phyloP scores from a whole-genome alignment of 2,329 filamentous ascomycete species.

The Mycosphaerella sp. region DNA sequence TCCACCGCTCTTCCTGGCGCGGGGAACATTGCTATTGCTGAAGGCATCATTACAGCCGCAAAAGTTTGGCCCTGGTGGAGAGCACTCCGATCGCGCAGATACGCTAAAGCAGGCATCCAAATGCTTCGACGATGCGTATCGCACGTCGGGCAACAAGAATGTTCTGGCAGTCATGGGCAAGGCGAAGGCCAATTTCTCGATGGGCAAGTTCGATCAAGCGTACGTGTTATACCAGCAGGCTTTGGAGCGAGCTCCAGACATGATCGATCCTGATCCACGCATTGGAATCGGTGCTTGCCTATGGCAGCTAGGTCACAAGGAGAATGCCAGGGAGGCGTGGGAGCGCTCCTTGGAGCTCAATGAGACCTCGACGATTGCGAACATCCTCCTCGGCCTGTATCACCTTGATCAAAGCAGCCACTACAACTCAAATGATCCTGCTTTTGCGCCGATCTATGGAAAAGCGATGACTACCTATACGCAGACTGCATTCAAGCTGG shows the following conservation, averaged over 20 bases:
- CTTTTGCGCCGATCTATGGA: conserved; percentile 80
- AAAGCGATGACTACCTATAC: conserved; percentile 93
- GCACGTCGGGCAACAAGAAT: conserved; percentile 77
- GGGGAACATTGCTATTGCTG: conserved; percentile 81
- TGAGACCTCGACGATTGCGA: conserved; percentile 79
- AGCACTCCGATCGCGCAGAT: conserved; percentile 66
- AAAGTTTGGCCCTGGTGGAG: conserved; percentile 56
- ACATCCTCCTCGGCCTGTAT: conserved; percentile 83
- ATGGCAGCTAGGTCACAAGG: conserved; percentile 93
- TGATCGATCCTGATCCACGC: conserved; percentile 88
- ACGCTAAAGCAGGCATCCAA: conserved; percentile 80
- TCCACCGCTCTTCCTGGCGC: conserved; percentile 81
- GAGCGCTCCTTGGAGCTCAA: conserved; percentile 77
- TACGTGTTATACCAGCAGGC: conserved; percentile 81
- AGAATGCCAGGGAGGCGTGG: conserved; percentile 87
- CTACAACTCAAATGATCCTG: conserved; percentile 73
- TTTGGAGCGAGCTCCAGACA: conserved; percentile 73
- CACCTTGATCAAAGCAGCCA: conserved; percentile 82
- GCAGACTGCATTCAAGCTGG: conserved; percentile 86
- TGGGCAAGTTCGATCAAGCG: conserved; percentile 79
- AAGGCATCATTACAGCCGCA: conserved; percentile 79
- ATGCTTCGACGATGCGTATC: conserved; percentile 88
- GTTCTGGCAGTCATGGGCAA: conserved; percentile 89
- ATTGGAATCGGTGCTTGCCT: conserved; percentile 96
- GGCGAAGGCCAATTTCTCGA: conserved; percentile 76